Percentiles rank a stretch among this genome's conserved stretches.
These are phyloP conservation scores for Monilinia aucupariae DNA, from an alignment of 2,329 filamentous ascomycete genomes.

Conservation along the genomic window DNA sequence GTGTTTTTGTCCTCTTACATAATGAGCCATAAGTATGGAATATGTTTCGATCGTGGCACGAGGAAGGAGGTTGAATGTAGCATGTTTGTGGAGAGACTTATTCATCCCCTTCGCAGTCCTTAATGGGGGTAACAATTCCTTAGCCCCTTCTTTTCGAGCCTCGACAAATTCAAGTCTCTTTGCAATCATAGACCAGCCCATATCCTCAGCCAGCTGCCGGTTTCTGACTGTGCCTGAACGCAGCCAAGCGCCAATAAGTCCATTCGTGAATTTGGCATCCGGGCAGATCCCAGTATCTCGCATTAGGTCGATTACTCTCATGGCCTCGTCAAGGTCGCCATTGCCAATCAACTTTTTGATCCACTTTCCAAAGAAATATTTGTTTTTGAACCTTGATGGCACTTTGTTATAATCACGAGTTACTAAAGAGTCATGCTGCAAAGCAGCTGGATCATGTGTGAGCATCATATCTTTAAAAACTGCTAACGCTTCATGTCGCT, in stretches of 20 bases:
- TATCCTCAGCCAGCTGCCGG: conserved; percentile 56
- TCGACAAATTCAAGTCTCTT: conserved; percentile 60
- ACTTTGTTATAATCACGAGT: conserved; percentile 31
- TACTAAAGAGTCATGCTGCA: conserved; percentile 25
- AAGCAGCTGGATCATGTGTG: conserved; percentile 20
- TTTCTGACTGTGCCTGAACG: conserved; percentile 53
- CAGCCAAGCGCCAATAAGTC: conserved; percentile 73
- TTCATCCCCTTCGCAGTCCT: conserved; percentile 17
- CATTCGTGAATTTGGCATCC: conserved; percentile 72
- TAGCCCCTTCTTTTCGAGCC: conserved; percentile 34
- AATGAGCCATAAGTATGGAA: conserved; percentile 66
- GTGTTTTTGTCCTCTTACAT: conserved; percentile 56
- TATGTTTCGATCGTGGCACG: conserved; percentile 73
- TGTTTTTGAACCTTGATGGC: conserved; percentile 55
- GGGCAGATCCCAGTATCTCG: conserved; percentile 61
- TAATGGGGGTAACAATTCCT: conserved; percentile 19
- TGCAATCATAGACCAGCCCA: conserved; percentile 74
- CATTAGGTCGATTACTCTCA: conserved; percentile 71
- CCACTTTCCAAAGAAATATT: conserved; percentile 85
- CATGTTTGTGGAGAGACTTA: conserved; percentile 32
- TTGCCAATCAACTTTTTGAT: conserved; percentile 75
- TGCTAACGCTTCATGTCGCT: conserved; percentile 62
- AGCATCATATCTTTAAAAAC: conserved; percentile 87
- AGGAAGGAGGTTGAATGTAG: conserved; percentile 41
- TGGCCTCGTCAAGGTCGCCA: conserved; percentile 64